phyloP scores from a whole-genome alignment of 1,284 basidiomycete genomes.

The Blastosporella zonata region DNA sequence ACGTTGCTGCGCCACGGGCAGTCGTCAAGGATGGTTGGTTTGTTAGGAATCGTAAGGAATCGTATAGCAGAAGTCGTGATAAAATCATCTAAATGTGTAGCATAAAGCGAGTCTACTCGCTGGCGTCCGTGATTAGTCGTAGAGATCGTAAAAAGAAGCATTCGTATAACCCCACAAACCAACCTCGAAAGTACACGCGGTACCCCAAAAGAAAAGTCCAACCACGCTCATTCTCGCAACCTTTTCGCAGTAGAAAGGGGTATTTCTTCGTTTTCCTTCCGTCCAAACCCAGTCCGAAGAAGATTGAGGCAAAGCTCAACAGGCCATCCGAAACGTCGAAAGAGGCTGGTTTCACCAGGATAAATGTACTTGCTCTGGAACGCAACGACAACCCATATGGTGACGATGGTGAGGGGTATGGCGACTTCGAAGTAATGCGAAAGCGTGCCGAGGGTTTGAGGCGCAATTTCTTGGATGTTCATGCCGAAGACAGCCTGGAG shows the following conservation, averaged over 20 bases:
- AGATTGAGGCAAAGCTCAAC: slow-evolving; percentile 16
- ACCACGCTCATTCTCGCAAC: background rate
- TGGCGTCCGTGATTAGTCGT: background rate
- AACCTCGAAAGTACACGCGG: no score
- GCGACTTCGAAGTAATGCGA: slow-evolving; percentile 33
- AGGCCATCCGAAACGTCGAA: slow-evolving; percentile 24
- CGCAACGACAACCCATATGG: slow-evolving; percentile 36
- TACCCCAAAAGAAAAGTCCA: no score
- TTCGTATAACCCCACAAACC: no score
- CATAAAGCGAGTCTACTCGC: background rate
- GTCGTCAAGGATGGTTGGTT: no score
- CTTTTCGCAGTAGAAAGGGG: slow-evolving; percentile 4
- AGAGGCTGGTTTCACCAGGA: slow-evolving; percentile 15
- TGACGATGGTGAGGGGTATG: slow-evolving; percentile 30
- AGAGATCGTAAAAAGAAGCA: background rate
- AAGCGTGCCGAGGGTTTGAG: slow-evolving; percentile 26
- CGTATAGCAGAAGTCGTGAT: no score
- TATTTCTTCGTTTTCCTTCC: slow-evolving; percentile 4
- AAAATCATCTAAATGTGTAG: no score
- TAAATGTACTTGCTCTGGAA: slow-evolving; percentile 29
- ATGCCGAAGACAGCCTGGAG: slow-evolving; percentile 49
- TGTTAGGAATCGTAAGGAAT: no score
- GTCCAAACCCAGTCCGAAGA: background rate
- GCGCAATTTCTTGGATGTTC: slow-evolving; percentile 43
- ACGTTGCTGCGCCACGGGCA: no score